Percentiles rank a stretch among this genome's conserved stretches.
These are phyloP conservation scores for Phragmites australis DNA, from an alignment of 176 grass and related monocot species.

Conservation along the genomic window DNA sequence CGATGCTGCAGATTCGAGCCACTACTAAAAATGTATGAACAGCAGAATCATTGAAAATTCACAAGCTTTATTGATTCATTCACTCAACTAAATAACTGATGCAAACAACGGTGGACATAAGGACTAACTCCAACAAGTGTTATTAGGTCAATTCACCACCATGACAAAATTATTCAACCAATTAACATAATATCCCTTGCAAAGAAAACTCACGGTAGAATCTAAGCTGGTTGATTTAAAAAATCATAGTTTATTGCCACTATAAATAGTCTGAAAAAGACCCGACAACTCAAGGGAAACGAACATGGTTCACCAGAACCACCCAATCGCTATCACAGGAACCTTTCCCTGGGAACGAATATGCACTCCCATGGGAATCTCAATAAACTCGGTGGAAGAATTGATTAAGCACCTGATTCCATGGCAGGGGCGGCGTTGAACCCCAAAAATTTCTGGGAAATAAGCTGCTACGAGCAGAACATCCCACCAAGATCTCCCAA, in stretches of 20 bases:
- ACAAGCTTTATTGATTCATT: neutral
- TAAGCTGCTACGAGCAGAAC: conserved; percentile 16
- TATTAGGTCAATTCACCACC: neutral
- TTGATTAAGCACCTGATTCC: conserved; percentile 38
- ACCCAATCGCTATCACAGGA: conserved; percentile 4
- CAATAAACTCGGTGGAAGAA: neutral
- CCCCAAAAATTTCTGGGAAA: neutral
- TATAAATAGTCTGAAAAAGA: neutral
- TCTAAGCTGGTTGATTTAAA: neutral
- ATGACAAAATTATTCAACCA: neutral
- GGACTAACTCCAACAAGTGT: neutral
- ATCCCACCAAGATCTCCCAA: conserved; percentile 14
- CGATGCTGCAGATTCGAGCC: neutral
- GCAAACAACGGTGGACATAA: neutral
- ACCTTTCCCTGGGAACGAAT: neutral
- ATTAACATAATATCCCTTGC: neutral
- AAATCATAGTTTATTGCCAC: neutral
- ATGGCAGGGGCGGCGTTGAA: neutral
- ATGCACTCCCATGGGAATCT: conserved; percentile 1
- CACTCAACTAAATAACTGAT: neutral
- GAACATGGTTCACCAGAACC: neutral
- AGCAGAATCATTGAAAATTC: neutral
- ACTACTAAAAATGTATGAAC: neutral
- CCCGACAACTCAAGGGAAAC: neutral
- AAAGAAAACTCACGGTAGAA: neutral